Conservation (phyloP, 441 rosid species). For the Bruguiera hainesii region DNA sequence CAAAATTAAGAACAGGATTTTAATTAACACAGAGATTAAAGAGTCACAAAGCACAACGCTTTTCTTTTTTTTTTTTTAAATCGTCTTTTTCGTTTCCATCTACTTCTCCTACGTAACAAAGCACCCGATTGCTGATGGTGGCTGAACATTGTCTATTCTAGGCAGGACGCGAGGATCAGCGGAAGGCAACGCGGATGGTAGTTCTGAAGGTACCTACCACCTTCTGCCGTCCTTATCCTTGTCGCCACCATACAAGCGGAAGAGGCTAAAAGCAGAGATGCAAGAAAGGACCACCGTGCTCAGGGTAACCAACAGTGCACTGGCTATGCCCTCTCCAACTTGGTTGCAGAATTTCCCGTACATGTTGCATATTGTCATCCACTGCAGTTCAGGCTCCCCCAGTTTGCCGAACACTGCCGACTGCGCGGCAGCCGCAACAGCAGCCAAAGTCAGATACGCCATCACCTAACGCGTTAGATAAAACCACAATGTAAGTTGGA, state of each 20-base stretch:
- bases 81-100: background rate
- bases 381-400: constrained; percentile 70
- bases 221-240: constrained; percentile 32
- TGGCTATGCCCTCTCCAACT: constrained; percentile 54
- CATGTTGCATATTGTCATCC: constrained; percentile 82
- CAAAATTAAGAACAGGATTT: background rate
- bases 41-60: background rate
- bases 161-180: too few relatives aligned
- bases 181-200: background rate
- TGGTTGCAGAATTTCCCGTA: constrained; percentile 78
- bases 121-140: background rate
- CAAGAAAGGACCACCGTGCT: constrained; percentile 57
- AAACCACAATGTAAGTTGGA: background rate
- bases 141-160: too few relatives aligned
- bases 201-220: constrained; percentile 27
- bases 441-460: constrained; percentile 73
- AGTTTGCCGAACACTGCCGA: constrained; percentile 62
- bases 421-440: constrained; percentile 66
- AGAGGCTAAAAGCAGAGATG: constrained; percentile 76
- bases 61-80: background rate
- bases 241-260: constrained; percentile 62
- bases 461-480: constrained; percentile 36
- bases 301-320: constrained; percentile 47
- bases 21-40: constrained; percentile 12
- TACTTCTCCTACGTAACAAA: background rate